A percentile compares a stretch with the other conserved stretches of the same genome.
phyloP scores from a whole-genome alignment of 2,329 filamentous ascomycete species.

The Phialophora verrucosa region DNA sequence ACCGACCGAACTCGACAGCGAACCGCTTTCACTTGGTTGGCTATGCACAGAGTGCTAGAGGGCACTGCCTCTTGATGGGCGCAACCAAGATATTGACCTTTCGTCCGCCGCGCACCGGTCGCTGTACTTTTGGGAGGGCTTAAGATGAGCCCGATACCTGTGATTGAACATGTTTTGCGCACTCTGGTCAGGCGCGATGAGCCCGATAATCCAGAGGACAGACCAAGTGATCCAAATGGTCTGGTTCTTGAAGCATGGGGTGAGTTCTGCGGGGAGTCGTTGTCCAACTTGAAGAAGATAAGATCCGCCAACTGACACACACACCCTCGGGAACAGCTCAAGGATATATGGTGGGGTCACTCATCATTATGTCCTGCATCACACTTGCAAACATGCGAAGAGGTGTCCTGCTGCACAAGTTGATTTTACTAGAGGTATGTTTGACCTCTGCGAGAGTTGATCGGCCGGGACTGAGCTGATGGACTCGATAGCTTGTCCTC shows the following conservation, averaged over 20 bases:
- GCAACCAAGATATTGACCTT: constrained; percentile 3
- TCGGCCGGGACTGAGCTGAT: neutral
- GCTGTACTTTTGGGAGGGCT: neutral
- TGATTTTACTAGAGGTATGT: constrained; percentile 52
- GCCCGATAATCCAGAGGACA: constrained; percentile 27
- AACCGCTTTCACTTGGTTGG: constrained; percentile 1
- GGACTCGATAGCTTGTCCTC: constrained; percentile 51
- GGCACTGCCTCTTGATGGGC: constrained; percentile 27
- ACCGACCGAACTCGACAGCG: neutral
- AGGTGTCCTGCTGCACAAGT: constrained; percentile 50
- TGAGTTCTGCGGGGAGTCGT: neutral
- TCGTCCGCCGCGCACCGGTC: constrained; percentile 8
- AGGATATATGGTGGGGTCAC: constrained; percentile 51
- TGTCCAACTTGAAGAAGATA: neutral
- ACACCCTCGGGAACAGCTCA: constrained; percentile 37
- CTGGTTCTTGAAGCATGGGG: constrained; percentile 49
- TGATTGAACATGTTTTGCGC: constrained; percentile 31
- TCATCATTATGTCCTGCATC: constrained; percentile 53
- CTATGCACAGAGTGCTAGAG: constrained; percentile 18
- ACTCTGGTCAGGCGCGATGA: constrained; percentile 28
- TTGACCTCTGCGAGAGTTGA: neutral
- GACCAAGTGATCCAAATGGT: constrained; percentile 40
- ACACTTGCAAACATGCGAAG: constrained; percentile 53
- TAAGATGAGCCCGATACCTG: constrained; percentile 36
- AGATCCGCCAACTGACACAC: constrained; percentile 6